Evolutionary conservation across 129 eudicot species (phyloP), one percentile per base, ranked within the genome.

Genomic region (Flaveria brownii): DNA sequence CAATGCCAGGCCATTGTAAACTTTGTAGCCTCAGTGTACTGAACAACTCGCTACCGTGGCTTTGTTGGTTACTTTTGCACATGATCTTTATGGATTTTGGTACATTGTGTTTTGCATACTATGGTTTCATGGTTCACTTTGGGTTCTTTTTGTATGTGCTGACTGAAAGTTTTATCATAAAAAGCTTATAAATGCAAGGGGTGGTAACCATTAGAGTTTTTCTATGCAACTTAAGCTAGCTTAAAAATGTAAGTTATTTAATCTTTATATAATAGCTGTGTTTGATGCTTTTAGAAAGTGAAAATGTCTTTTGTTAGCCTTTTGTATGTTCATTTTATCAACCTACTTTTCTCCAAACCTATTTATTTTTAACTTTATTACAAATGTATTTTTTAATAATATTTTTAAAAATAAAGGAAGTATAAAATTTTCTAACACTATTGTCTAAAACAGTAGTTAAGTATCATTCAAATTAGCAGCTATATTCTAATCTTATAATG

Each of bases 131-230:
- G 74, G 76, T 61, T 51, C 72, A 46, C 61, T 73, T 55, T 70
- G 66, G 79, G 56, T 72, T 56, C 70, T 71, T 82, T 82, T 87
- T 87, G 92, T 88, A 87, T 86, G 86, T 85, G 79, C 78, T 82
- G 85, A 82, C 84, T 78, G 68, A 87, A 85, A 81, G 72, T 82
- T 87, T 90, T 87, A 81, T 77, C 85, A 83, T 86, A 83, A 77
- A 84, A 77, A 70, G 45, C 75, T 70, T 66, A 68, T 70, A 69
- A 76, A 82, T 79, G 41, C 81, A 77, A 75, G 75, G 70, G 76
- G 71, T 78, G 79, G 82, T 71, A 59, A 78, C 75, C 81, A 65
- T 76, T 36, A 10, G 78, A 72, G 78, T 61, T 68, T 74, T 77
- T 73, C 75, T 77, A 77, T 77, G 80, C 68, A 76, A 57, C 57